Evolutionary conservation across 2,329 filamentous ascomycete genomes (phyloP), one percentile per base, ranked within the genome.

Genomic region (Thelonectria blattea): DNA sequence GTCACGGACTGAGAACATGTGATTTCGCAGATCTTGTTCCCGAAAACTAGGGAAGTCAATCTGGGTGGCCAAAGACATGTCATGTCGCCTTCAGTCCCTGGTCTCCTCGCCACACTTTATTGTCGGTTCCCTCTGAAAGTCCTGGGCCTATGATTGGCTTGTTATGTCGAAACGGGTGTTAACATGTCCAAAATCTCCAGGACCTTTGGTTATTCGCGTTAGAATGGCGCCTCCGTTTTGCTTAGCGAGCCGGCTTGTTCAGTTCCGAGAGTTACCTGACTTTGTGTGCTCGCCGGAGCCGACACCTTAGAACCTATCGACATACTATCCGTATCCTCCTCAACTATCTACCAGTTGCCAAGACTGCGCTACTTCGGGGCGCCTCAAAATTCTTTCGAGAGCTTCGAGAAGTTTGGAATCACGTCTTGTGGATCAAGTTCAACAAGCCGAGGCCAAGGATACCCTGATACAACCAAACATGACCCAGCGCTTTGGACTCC

Each of bases 71-170:
- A 54, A 39, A 37, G 42, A 52, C 37, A 32, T 27, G 27, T 10
- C 27, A 30, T 30, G 8, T 41, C 24, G 24, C 27, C 39, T 22
- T n/a, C 42, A 27, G 15, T 42, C 47, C 20, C 37, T 55, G 14
- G 14, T 15, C 52, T 5, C 17, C 32, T 55, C n/a, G 52, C 43
- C 43, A 30, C 43, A 39, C 37, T 48, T 55, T 67, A 68, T 68
- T n/a, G 20, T 42, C 39, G n/a, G 17, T 37, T 14, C 34, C 11
- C 6, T 37, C 34, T 11, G 34, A 6, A 37, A 6, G 12, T 37
- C 34, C 34, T 37, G 3, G 34, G n/a, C 9, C 15, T 42, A 6
- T 15, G 17, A 17, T 10, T 42, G 39, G 9, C 17, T 18, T n/a
- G 17, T 10, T 42, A n/a, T 7, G 17, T 42, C 17, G 39, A 15